These are phyloP conservation scores for Pseudocercospora pini-densiflorae DNA, from an alignment of 2,329 filamentous ascomycete species.

Conservation along the genomic window DNA sequence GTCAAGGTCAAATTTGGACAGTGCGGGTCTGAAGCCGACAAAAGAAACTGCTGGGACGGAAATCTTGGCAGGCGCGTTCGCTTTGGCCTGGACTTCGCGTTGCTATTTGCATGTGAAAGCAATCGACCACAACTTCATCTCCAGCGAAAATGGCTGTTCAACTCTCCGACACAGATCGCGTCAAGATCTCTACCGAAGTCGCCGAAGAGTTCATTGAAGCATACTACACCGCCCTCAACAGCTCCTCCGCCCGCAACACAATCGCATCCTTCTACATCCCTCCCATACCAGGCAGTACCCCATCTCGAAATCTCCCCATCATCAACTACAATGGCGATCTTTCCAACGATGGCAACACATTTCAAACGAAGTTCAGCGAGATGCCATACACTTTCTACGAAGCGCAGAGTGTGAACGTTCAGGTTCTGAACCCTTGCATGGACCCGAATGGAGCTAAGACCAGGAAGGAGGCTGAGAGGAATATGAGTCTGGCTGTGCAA, in stretches of 20 bases:
- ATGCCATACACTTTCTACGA: conserved; percentile 70
- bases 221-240: conserved; percentile 77
- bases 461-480: conserved; percentile 53
- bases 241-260: conserved; percentile 50
- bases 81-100: neutral
- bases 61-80: conserved; percentile 17
- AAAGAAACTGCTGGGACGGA: conserved; percentile 5
- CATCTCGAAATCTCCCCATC: conserved; percentile 58
- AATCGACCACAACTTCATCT: neutral
- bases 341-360: conserved; percentile 64
- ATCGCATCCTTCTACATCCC: conserved; percentile 73
- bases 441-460: conserved; percentile 31
- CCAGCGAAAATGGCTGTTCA: conserved; percentile 26
- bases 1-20: conserved; percentile 19
- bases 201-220: conserved; percentile 72
- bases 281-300: conserved; percentile 57
- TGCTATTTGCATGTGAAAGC: conserved; percentile 6
- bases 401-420: conserved; percentile 74
- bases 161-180: conserved; percentile 38
- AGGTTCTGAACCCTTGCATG: conserved; percentile 70
- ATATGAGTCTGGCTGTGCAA: conserved; percentile 73
- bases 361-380: conserved; percentile 68
- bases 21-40: conserved; percentile 13
- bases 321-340: conserved; percentile 81
- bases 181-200: conserved; percentile 53